A percentile compares a stretch with the other conserved stretches of the same genome.
phyloP scores from a whole-genome alignment of 768 basidiomycete species.

The Lyophyllum atratum region DNA sequence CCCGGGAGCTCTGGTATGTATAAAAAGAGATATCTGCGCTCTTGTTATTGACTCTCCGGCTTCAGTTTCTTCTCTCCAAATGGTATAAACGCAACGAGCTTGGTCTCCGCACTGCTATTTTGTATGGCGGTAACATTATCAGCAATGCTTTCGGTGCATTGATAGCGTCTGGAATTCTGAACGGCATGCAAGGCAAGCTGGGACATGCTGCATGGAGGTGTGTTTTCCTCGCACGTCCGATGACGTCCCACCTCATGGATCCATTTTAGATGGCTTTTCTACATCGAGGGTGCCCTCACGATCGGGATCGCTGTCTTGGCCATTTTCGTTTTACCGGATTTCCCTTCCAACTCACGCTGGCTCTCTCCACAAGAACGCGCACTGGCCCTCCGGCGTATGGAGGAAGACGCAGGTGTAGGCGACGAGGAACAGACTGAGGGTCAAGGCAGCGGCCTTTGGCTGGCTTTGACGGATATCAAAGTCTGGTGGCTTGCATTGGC shows the following conservation, averaged over 20 bases:
- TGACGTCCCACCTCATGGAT: not conserved
- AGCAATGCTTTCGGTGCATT: slow-evolving; percentile 83
- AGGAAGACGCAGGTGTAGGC: slow-evolving; percentile 50
- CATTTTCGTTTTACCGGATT: slow-evolving; percentile 72
- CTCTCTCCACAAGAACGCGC: slow-evolving; percentile 56
- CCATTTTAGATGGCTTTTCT: slow-evolving; percentile 66
- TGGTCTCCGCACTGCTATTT: slow-evolving; percentile 65
- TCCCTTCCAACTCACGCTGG: slow-evolving; percentile 60
- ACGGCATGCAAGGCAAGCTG: slow-evolving; percentile 66
- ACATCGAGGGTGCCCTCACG: slow-evolving; percentile 63
- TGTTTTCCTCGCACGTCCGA: slow-evolving; percentile 9
- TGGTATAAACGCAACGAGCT: slow-evolving; percentile 78
- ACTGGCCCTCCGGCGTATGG: slow-evolving; percentile 61
- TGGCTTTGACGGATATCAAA: slow-evolving; percentile 71
- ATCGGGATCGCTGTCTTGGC: slow-evolving; percentile 50
- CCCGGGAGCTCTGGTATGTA: slow-evolving; percentile 57
- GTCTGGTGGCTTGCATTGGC: slow-evolving; percentile 60
- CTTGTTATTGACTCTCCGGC: not conserved
- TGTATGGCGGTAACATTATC: slow-evolving; percentile 73
- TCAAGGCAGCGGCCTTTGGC: slow-evolving; percentile 44
- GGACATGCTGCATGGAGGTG: slow-evolving; percentile 76
- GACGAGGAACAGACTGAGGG: slow-evolving; percentile 27
- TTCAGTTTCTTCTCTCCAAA: slow-evolving; percentile 55
- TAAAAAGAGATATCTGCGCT: slow-evolving; percentile 5
- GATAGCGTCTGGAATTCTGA: slow-evolving; percentile 75